Evolutionary conservation across 2,329 filamentous ascomycete species (phyloP).

Genomic region (Diaporthe vaccinii): DNA sequence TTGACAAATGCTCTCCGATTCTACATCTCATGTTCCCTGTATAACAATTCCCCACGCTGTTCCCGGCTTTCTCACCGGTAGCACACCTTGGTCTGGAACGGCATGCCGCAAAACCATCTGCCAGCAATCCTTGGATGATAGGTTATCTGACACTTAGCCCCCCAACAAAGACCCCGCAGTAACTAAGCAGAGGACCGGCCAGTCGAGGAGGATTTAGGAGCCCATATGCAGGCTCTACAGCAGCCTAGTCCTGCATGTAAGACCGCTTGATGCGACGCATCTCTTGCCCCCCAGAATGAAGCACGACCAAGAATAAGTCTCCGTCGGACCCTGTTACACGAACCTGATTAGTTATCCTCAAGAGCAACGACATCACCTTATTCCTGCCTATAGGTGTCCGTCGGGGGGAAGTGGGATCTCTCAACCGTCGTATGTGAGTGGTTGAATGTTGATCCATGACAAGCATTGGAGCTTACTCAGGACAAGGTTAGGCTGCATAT

Average conservation of each 20-base stretch:
- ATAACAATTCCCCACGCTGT: background rate
- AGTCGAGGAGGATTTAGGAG: background rate
- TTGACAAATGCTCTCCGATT: background rate
- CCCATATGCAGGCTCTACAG: background rate
- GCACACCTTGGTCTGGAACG: background rate
- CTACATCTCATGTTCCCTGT: background rate
- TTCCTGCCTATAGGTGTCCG: background rate
- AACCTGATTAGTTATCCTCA: background rate
- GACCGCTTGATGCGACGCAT: background rate
- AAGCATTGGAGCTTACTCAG: constrained; percentile 10
- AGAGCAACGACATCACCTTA: background rate
- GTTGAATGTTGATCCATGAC: background rate
- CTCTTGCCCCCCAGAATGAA: background rate
- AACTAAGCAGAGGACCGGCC: background rate
- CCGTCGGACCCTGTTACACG: background rate
- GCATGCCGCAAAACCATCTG: background rate
- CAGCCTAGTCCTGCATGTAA: background rate
- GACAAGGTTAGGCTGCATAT: background rate
- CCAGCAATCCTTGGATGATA: background rate
- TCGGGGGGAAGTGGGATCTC: background rate
- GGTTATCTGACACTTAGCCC: background rate
- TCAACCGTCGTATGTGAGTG: background rate
- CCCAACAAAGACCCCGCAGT: too few relatives aligned
- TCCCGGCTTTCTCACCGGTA: background rate
- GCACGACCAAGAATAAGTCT: background rate